These are phyloP conservation scores for Choiromyces venosus DNA, from an alignment of 495 filamentous ascomycete species.

Conservation along the genomic window DNA sequence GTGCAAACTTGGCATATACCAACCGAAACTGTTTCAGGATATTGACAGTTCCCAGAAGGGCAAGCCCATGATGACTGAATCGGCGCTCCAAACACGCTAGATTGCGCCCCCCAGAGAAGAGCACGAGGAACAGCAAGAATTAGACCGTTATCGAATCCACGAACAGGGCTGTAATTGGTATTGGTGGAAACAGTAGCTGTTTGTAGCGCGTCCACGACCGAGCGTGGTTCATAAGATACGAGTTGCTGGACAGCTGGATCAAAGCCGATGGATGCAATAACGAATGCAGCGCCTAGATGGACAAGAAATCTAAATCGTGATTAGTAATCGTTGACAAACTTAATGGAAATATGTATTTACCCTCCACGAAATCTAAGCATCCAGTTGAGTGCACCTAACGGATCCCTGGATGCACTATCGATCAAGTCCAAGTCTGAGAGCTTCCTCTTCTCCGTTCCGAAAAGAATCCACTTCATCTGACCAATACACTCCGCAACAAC, in stretches of 20 bases:
- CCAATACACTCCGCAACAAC: conserved; percentile 26
- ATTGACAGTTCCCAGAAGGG: conserved; percentile 29
- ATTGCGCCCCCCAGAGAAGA: conserved; percentile 25
- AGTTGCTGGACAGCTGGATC: conserved; percentile 36
- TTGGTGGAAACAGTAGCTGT: conserved; percentile 17
- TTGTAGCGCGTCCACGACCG: conserved; percentile 11
- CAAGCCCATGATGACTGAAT: conserved; percentile 17
- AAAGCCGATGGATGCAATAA: conserved; percentile 31
- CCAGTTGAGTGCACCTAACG: conserved; percentile 32
- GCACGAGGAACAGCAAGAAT: conserved; percentile 32
- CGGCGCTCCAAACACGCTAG: conserved; percentile 17
- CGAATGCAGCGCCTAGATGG: conserved; percentile 33
- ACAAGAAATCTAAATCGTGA: conserved; percentile 24
- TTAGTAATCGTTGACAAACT: neutral
- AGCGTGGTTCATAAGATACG: conserved; percentile 9
- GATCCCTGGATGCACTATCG: conserved; percentile 25
- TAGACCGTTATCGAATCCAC: conserved; percentile 29
- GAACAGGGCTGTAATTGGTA: conserved; percentile 20
- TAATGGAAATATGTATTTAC: neutral
- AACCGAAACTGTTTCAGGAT: conserved; percentile 22
- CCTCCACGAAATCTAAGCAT: conserved; percentile 29
- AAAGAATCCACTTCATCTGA: conserved; percentile 34
- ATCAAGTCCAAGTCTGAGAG: conserved; percentile 29
- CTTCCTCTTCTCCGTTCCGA: conserved; percentile 15
- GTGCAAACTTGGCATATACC: conserved; percentile 29